Percentiles rank a stretch among this genome's conserved stretches.
Evolutionary conservation across 805 yeast species (phyloP).

Genomic region (Candida glaebosa): DNA sequence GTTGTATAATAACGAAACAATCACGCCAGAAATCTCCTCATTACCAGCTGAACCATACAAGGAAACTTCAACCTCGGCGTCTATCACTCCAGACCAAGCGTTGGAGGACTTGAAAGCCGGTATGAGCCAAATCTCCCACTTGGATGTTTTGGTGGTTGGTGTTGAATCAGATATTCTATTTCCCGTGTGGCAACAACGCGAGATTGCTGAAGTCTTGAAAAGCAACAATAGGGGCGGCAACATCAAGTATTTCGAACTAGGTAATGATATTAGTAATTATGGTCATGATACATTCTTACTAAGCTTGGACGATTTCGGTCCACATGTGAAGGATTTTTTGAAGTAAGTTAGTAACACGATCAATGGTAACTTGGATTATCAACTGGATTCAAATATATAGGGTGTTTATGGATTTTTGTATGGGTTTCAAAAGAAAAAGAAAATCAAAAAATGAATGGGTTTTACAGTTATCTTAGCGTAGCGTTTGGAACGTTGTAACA

Average conservation of each 20-base stretch:
- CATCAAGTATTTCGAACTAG: slow-evolving; percentile 67
- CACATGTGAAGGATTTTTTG: slow-evolving; percentile 65
- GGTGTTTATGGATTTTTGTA: too few relatives aligned
- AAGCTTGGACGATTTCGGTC: slow-evolving; percentile 76
- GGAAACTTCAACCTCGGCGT: slow-evolving; percentile 46
- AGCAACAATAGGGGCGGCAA: slow-evolving; percentile 22
- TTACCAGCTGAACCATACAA: slow-evolving; percentile 52
- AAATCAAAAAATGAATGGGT: too few relatives aligned
- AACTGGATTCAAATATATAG: too few relatives aligned
- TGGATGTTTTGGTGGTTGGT: slow-evolving; percentile 75
- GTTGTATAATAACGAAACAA: slow-evolving; percentile 16
- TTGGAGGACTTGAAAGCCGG: slow-evolving; percentile 64
- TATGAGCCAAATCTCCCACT: slow-evolving; percentile 55
- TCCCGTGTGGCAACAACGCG: slow-evolving; percentile 94
- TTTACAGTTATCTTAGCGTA: too few relatives aligned
- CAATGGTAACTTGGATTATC: too few relatives aligned
- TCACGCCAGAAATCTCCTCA: slow-evolving; percentile 14
- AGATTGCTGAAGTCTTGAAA: slow-evolving; percentile 60
- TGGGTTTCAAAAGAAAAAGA: too few relatives aligned
- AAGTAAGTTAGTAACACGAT: too few relatives aligned
- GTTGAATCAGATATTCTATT: slow-evolving; percentile 90
- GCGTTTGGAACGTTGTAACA: too few relatives aligned
- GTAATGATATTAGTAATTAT: slow-evolving; percentile 71
- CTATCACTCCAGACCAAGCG: slow-evolving; percentile 53
- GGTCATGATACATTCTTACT: slow-evolving; percentile 92